Base-by-base conservation (phyloP, 495 filamentous ascomycete genomes). In the Xylaria nigripes region DNA sequence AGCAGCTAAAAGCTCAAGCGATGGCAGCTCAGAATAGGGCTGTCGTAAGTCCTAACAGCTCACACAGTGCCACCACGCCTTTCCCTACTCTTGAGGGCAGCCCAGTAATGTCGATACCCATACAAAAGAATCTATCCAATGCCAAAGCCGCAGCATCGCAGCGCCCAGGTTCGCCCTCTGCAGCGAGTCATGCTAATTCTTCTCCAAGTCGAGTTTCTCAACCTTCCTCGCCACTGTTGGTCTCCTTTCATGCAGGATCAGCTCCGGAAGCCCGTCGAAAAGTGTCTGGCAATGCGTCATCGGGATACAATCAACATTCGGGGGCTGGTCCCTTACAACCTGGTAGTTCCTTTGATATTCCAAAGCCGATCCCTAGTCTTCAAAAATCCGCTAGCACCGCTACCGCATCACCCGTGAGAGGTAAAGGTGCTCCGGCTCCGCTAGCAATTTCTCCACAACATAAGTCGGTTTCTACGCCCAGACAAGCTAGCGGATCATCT, bases 141-240 rank as follows among this genome's bases (percentile, higher is more conserved):
- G 82, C 86, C 9, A 93, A 81, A 76, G 81, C 61, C 23, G 51
- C 64, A 21, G 59, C 59, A 18, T 78, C 76, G 23, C 88, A 87
- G 56, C 80, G 93, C 29, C 89, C 93, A 6, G 81, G 84, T 34
- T 97, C 94, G 5, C 93, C 93, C 8, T 95, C 91, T 0, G 76
- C 82, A 19, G 54, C 86, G 21, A 86, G 82, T 56, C 88, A 90
- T 45, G 70, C 86, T 27, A 94, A 87, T 59, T 85, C 89, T 19
- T 96, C 93, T 2, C 90, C 94, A 12, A 94, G 81, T 61, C 80
- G 91, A 50, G 77, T 77, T 8, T 97, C 93, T 1, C 91, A 97
- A 63, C 94, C 94, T 40, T 96, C 94, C 13, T 97, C 94, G 19
- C 93, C 93, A 0, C 76, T 97, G 19, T 73, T 98, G 36, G 87